Evolutionary conservation across 345 rosid genomes (phyloP), one percentile per base, ranked within the genome.

Genomic region (Arabidopsis suecica): DNA sequence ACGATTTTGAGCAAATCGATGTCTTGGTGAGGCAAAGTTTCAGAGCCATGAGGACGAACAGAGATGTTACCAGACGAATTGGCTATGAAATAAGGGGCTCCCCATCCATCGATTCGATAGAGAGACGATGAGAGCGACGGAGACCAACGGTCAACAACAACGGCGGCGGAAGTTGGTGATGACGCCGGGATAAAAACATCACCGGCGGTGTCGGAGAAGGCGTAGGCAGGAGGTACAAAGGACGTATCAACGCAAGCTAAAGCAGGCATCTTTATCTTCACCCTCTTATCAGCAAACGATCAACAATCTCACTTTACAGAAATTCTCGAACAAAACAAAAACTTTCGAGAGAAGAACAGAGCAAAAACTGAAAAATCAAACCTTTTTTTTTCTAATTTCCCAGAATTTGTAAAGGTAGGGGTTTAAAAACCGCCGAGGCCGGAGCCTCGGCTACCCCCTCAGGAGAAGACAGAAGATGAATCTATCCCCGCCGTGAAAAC

Each of bases 361-460:
- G 32, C 32, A 28, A 4, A 28, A 28, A 28, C 32, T 28, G 32
- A 42, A 60, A 44, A 20, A 47, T 33, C 53, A 41, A 7, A 59
- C 53, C 11, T 53, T 68, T 16, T 3, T 14, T 5, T 34, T 20
- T 6, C n/a, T 5, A 54, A 73, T 4, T 16, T 38, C 18, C 13
- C 3, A 67, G 82, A 74, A 34, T 36, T 80, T 80, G 88, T 88
- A 57, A 74, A 74, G 88, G 79, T 81, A 93, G 97, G 98, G 97
- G 98, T 87, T 88, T 91, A 73, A 74, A 87, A 88, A 88, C 97
- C 96, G 97, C 97, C 98, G 98, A 88, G 97, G 97, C 98, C 97
- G 89, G 78, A 83, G 98, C 98, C 98, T 88, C 97, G 98, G 97
- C 97, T 88, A 96, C 93, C 98, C 96, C 97, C 95, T 85, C 98